Conservation (phyloP, 169 alveolate species). For the Cyclospora cayetanensis region DNA sequence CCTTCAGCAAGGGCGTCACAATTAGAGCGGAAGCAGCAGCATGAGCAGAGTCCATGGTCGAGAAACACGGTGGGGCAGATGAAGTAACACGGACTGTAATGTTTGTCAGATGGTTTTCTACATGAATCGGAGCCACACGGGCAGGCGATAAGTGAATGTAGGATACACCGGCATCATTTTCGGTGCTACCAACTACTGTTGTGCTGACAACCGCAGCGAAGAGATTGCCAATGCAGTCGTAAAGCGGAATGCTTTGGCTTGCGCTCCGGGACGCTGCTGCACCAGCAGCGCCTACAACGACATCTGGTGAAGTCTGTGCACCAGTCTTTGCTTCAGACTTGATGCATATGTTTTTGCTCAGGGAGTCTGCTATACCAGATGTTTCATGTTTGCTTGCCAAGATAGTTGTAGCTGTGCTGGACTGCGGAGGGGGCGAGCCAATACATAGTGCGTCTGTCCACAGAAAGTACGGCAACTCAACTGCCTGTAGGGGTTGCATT, state of each 20-base stretch:
- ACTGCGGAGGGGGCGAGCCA: background rate
- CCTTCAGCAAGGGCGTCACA: background rate
- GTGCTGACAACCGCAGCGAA: conserved; percentile 20
- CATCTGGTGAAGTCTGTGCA: background rate
- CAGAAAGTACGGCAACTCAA: background rate
- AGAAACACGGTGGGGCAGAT: background rate
- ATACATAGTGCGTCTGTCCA: conserved; percentile 24
- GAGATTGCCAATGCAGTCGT: background rate
- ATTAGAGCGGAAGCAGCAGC: background rate
- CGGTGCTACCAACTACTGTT: background rate
- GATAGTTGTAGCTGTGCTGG: background rate
- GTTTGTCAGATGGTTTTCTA: background rate
- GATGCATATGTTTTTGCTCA: background rate
- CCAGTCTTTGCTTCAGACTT: too few species aligned
- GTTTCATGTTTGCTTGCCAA: background rate
- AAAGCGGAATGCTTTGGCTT: background rate
- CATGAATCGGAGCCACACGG: background rate
- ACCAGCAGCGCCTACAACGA: background rate
- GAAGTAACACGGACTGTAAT: background rate
- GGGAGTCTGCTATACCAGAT: background rate
- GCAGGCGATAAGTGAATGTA: background rate
- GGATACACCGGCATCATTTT: background rate
- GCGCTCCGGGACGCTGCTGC: conserved; percentile 22
- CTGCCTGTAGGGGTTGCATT: background rate
- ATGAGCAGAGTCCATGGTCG: background rate